These are phyloP conservation scores for Dichotomocladium elegans DNA, from an alignment of 371 early-diverging fungal genomes.

Conservation along the genomic window DNA sequence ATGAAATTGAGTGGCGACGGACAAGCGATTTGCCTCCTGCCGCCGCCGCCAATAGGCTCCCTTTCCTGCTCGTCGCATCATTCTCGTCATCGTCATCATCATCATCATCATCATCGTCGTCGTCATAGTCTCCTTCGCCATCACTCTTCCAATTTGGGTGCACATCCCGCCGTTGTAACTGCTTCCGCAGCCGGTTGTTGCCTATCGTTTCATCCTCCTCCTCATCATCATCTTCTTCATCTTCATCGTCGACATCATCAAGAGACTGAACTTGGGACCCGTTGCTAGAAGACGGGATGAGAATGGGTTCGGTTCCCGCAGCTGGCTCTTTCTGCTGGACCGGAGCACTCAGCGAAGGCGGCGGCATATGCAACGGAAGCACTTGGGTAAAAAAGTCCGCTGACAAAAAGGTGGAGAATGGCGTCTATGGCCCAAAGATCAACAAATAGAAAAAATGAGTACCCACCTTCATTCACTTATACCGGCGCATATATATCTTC, in stretches of 20 bases:
- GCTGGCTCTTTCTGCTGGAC: neutral
- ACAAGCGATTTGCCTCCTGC: slow-evolving; percentile 10
- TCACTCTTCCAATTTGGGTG: slow-evolving; percentile 26
- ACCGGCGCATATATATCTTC: too few relatives aligned
- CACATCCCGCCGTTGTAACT: slow-evolving; percentile 2
- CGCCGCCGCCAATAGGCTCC: neutral
- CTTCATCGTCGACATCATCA: slow-evolving; percentile 12
- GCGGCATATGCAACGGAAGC: slow-evolving; percentile 46
- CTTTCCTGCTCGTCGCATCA: slow-evolving; percentile 1
- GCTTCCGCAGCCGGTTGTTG: too few relatives aligned
- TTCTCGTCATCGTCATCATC: slow-evolving; percentile 6
- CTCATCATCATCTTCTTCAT: slow-evolving; percentile 20
- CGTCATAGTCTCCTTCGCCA: slow-evolving; percentile 17
- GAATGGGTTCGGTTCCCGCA: neutral
- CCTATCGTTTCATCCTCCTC: slow-evolving; percentile 17
- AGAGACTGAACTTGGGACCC: neutral
- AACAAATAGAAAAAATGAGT: neutral
- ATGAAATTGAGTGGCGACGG: slow-evolving; percentile 36
- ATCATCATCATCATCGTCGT: slow-evolving; percentile 7
- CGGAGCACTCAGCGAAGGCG: slow-evolving; percentile 40
- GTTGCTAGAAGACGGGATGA: too few relatives aligned
- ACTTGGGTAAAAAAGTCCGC: slow-evolving; percentile 43
- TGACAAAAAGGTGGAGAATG: slow-evolving; percentile 39
- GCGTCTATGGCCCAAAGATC: slow-evolving; percentile 9
- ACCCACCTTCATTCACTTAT: neutral